A percentile compares a stretch with the other conserved stretches of the same genome.
These are phyloP conservation scores for Fusarium solani-melongenae DNA, from an alignment of 2,329 filamentous ascomycete species.

Conservation along the genomic window DNA sequence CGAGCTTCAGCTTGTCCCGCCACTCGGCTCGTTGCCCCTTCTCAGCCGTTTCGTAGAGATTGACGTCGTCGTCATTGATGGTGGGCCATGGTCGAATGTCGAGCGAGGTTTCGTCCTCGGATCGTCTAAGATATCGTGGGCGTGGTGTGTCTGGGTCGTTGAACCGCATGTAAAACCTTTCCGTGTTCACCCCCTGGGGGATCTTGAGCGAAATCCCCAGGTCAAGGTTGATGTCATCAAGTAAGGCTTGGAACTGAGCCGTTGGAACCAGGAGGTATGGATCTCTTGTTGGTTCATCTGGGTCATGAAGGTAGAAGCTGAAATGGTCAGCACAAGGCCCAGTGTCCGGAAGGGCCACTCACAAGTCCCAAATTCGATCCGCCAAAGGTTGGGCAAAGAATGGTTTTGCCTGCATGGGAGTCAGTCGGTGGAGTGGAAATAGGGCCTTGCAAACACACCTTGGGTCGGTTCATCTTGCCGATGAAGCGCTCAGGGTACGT, in stretches of 20 bases:
- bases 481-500: conserved; percentile 71
- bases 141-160: conserved; percentile 67
- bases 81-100: conserved; percentile 50
- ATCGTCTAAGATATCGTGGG: conserved; percentile 75
- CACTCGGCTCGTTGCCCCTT: conserved; percentile 23
- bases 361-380: conserved; percentile 80
- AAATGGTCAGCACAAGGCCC: conserved; percentile 15
- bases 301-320: conserved; percentile 76
- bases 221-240: conserved; percentile 72
- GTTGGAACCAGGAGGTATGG: conserved; percentile 76
- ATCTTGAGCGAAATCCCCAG: conserved; percentile 67
- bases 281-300: conserved; percentile 55
- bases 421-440: conserved; percentile 17
- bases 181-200: conserved; percentile 61
- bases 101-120: conserved; percentile 53
- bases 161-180: conserved; percentile 72
- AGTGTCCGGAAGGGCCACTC: conserved; percentile 48
- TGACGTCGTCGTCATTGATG: conserved; percentile 50
- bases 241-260: conserved; percentile 71
- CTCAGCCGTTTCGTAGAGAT: conserved; percentile 42
- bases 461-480: conserved; percentile 62
- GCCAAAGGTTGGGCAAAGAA: conserved; percentile 72
- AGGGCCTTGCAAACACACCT: conserved; percentile 49
- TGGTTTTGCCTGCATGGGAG: conserved; percentile 49
- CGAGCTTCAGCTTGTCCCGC: conserved; percentile 35